Base-by-base conservation (phyloP, 2,329 filamentous ascomycete species). In the Fusarium pininemorale region DNA sequence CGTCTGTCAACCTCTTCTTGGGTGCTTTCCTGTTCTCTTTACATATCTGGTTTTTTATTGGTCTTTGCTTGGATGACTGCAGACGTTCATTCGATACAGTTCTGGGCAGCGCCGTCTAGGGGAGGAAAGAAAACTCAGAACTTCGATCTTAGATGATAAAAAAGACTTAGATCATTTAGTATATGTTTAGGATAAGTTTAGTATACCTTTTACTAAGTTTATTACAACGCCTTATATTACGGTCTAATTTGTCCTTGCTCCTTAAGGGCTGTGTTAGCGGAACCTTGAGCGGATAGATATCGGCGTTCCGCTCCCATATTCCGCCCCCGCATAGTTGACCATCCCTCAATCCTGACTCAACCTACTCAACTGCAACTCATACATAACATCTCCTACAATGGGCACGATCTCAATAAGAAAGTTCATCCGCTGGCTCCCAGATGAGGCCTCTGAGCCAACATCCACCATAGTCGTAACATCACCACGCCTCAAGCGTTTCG, bases 391-490 rank as follows among this genome's bases (percentile, higher is more conserved):
- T 7, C 2, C 5, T 10, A 32, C 28, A 24, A 51, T 51, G 84
- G 82, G 79, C 26, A 85, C 82, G 74, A 88, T 92, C 47, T 92
- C 90, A 0, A 79, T 87, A 58, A 87, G 91, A 51, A 83, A 87
- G 55, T 89, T 86, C 71, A 91, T 92, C 73, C 86, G 86, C 68
- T 91, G 89, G 88, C 82, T 88, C 7, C 87, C 87, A 0, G 85
- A 83, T 1, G 77, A 82, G 22, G 79, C 86, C n/a, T 81, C 81
- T 57, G 91, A 93, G 79, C 89, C 89, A 22, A 93, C 91, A 0
- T 87, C 86, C 4, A 93, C 91, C 0, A 78, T 92, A 8, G 91
- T 93, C 18, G 82, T 93, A 51, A 93, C 91, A 0, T 89, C 89
- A 6, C 87, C 89, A 3, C 78, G 80, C 32, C 83, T 69, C 12